These are phyloP conservation scores for Solanum virginianum DNA, from an alignment of 257 asterid species.

Conservation along the genomic window DNA sequence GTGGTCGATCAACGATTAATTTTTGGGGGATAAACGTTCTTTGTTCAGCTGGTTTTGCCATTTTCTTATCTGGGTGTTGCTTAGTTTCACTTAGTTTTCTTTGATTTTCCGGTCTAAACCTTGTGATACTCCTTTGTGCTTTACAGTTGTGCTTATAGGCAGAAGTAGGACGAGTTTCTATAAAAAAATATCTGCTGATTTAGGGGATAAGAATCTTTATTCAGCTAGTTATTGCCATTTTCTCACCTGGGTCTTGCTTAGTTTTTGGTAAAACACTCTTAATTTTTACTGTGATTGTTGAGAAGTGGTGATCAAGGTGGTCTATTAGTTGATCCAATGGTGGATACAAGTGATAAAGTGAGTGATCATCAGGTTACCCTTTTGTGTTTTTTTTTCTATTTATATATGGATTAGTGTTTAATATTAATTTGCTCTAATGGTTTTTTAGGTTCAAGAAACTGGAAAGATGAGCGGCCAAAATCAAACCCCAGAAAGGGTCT, in stretches of 20 bases:
- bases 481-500: conserved; percentile 41
- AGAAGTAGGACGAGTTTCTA: background rate
- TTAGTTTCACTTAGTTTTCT: background rate
- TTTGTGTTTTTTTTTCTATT: background rate
- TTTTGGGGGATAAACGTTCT: background rate
- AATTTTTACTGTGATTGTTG: background rate
- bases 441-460: conserved; percentile 43
- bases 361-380: conserved; percentile 27
- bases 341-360: conserved; percentile 78
- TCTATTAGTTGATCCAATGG: conserved; percentile 4
- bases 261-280: background rate
- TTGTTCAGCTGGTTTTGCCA: background rate
- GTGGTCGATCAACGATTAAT: background rate
- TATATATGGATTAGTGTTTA: background rate
- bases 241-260: background rate
- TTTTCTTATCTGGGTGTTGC: background rate
- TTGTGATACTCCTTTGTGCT: too few relatives aligned
- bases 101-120: too few relatives aligned
- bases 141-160: background rate
- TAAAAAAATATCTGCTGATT: too few relatives aligned
- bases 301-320: background rate
- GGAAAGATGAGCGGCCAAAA: conserved; percentile 47
- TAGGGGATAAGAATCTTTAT: background rate
- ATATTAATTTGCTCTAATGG: background rate
- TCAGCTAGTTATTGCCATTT: background rate